phyloP scores from a whole-genome alignment of 768 basidiomycete species.

The Tricholoma bakamatsutake region DNA sequence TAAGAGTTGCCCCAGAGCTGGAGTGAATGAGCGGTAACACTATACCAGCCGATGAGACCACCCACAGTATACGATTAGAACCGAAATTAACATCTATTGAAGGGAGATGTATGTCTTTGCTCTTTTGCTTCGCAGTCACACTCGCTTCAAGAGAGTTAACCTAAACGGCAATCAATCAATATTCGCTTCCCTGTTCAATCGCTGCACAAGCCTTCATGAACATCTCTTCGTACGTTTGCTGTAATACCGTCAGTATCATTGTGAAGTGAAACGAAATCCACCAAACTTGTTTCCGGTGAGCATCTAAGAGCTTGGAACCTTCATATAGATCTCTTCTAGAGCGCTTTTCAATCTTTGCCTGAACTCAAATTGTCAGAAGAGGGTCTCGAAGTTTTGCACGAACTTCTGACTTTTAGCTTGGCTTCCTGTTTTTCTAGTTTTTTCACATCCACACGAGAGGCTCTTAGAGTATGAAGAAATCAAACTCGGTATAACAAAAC shows the following conservation, averaged over 20 bases:
- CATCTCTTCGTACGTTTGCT: constrained; percentile 99
- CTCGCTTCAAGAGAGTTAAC: constrained; percentile 90
- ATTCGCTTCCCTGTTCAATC: background rate
- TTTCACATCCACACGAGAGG: constrained; percentile 89
- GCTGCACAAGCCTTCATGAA: constrained; percentile 79
- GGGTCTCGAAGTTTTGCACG: background rate
- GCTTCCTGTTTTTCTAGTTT: constrained; percentile 97
- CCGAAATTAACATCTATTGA: constrained; percentile 96
- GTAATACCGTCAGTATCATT: constrained; percentile 7
- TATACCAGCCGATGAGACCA: background rate
- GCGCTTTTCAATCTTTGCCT: constrained; percentile 99
- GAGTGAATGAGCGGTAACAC: constrained; percentile 1
- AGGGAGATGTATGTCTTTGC: constrained; percentile 93
- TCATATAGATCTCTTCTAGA: constrained; percentile 87
- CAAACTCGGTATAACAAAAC: constrained; percentile 10
- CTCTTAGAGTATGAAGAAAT: constrained; percentile 38
- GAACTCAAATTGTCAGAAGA: constrained; percentile 5
- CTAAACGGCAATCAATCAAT: constrained; percentile 26
- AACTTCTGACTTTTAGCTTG: constrained; percentile 67
- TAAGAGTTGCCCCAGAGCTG: constrained; percentile 81
- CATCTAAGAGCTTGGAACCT: constrained; percentile 91
- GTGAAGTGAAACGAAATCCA: background rate
- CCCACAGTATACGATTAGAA: constrained; percentile 87
- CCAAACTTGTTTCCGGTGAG: constrained; percentile 81
- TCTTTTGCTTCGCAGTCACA: constrained; percentile 81